Percentiles rank a stretch among this genome's conserved stretches.
These are phyloP conservation scores for Striga asiatica DNA, from an alignment of 257 asterid genomes.

Conservation along the genomic window DNA sequence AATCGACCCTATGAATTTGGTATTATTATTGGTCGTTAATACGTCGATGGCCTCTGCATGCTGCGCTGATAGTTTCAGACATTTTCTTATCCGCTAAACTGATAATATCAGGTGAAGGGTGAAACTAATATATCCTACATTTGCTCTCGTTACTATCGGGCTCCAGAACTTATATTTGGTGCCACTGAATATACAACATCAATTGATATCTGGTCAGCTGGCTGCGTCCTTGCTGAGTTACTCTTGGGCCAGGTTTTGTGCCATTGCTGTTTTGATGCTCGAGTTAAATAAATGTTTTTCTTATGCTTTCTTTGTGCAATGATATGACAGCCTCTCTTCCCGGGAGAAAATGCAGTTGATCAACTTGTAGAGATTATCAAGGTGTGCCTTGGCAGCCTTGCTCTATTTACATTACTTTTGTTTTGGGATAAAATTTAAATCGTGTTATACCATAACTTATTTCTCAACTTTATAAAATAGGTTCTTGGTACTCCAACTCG, in stretches of 20 bases:
- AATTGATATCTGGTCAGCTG: constrained; percentile 92
- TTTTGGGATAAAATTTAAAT: not conserved
- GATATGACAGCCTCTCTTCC: constrained; percentile 66
- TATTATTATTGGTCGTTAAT: too few relatives aligned
- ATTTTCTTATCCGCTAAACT: constrained; percentile 16
- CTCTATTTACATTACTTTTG: not conserved
- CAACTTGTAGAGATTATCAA: constrained; percentile 93
- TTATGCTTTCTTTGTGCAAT: constrained; percentile 3
- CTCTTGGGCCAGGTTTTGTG: constrained; percentile 78
- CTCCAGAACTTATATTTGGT: constrained; percentile 90
- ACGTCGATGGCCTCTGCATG: too few relatives aligned
- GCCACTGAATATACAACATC: constrained; percentile 74
- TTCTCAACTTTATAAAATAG: constrained; percentile 23
- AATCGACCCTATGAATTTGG: not conserved
- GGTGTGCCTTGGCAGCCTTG: constrained; percentile 29
- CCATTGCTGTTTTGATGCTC: constrained; percentile 7
- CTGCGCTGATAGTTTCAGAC: not conserved
- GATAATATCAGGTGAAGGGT: constrained; percentile 54
- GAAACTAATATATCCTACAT: constrained; percentile 87
- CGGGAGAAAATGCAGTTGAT: constrained; percentile 94
- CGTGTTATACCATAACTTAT: constrained; percentile 14
- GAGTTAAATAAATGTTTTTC: not conserved
- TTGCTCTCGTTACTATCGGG: constrained; percentile 90
- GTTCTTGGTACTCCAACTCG: constrained; percentile 96
- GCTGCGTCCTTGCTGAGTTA: constrained; percentile 91